phyloP scores from a whole-genome alignment of 257 asterid species.

The Verbascum thapsus region DNA sequence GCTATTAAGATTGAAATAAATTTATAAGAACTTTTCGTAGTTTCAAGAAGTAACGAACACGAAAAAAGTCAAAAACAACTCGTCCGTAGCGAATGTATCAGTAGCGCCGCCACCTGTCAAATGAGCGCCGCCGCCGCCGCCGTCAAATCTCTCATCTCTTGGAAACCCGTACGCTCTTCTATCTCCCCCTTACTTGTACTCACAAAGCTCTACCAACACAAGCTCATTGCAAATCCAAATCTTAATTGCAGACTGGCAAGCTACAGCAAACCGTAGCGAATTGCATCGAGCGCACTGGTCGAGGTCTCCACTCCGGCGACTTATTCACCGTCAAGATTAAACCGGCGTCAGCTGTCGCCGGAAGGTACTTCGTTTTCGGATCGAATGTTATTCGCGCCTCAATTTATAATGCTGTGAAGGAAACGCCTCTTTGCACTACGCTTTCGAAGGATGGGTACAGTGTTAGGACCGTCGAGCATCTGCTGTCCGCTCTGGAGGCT shows the following conservation, averaged over 20 bases:
- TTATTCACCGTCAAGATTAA: constrained; percentile 58
- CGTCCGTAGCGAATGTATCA: constrained; percentile 29
- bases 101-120: constrained; percentile 23
- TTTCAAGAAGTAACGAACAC: too few species aligned
- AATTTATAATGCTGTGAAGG: constrained; percentile 53
- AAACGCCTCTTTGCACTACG: constrained; percentile 74
- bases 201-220: not conserved
- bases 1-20: too few species aligned
- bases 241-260: constrained; percentile 68
- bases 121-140: constrained; percentile 51
- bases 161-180: constrained; percentile 62
- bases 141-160: constrained; percentile 53
- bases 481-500: constrained; percentile 93
- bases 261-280: constrained; percentile 72
- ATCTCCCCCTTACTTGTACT: not conserved
- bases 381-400: constrained; percentile 67
- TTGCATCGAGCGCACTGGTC: constrained; percentile 66
- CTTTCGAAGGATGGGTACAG: constrained; percentile 64
- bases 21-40: too few species aligned
- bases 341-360: constrained; percentile 68
- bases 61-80: too few species aligned
- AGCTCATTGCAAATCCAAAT: constrained; percentile 24
- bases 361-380: constrained; percentile 65
- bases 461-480: constrained; percentile 80
- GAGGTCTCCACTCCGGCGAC: constrained; percentile 85